phyloP scores from a whole-genome alignment of 208 protist genomes.

The Leishmania gerbilli region DNA sequence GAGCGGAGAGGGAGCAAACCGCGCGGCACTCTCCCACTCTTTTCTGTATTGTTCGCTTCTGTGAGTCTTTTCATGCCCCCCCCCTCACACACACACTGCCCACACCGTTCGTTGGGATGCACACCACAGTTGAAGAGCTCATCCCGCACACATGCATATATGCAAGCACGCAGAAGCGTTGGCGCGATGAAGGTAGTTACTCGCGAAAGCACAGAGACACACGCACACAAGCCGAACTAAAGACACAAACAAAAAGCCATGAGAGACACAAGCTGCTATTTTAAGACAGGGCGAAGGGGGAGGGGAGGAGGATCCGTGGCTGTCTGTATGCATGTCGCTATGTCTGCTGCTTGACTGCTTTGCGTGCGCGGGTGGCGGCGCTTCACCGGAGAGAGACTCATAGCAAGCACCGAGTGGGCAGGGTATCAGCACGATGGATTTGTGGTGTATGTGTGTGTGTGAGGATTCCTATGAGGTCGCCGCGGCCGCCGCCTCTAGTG shows the following conservation, averaged over 20 bases:
- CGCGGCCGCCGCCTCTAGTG: background rate
- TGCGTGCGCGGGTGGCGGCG: background rate
- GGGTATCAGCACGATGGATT: background rate
- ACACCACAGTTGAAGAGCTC: background rate
- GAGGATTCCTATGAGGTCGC: background rate
- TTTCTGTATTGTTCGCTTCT: background rate
- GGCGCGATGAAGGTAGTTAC: background rate
- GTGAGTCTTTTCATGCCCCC: background rate
- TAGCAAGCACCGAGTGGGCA: background rate
- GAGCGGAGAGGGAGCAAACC: background rate
- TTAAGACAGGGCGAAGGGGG: background rate
- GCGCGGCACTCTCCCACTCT: background rate
- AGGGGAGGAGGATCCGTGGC: background rate
- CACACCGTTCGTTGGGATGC: too few relatives aligned
- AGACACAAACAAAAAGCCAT: background rate
- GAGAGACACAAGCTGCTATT: conserved; percentile 16
- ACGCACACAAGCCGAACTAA: background rate
- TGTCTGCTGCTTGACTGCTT: background rate
- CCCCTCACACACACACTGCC: too few relatives aligned
- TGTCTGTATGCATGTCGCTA: background rate
- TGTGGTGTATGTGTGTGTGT: background rate
- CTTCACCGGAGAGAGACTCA: background rate
- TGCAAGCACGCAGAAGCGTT: background rate
- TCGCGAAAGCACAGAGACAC: background rate
- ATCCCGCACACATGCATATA: background rate